A percentile compares a stretch with the other conserved stretches of the same genome.
Evolutionary conservation across 441 rosid genomes (phyloP).

Genomic region (Erodium moschatum): DNA sequence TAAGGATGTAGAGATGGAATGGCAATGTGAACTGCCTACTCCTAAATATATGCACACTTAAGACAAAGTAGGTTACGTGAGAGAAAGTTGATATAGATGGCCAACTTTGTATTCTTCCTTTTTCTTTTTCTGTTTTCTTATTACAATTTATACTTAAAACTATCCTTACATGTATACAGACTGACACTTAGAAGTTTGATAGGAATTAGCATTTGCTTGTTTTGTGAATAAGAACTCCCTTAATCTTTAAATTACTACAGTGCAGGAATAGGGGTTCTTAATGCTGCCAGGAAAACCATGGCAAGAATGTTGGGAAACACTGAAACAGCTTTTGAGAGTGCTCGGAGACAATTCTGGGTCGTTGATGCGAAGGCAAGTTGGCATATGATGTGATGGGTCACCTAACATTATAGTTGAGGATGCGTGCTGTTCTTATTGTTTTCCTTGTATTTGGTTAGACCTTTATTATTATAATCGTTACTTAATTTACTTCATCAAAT

Average conservation of each 20-base stretch:
- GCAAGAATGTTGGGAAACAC: constrained; percentile 92
- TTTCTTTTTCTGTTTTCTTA: no score
- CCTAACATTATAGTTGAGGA: not conserved
- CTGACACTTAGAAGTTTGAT: no score
- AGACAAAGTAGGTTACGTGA: no score
- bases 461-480: not conserved
- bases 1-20: no score
- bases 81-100: no score
- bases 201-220: not conserved
- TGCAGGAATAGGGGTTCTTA: constrained; percentile 97
- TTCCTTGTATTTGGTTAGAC: not conserved
- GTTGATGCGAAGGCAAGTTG: constrained; percentile 82
- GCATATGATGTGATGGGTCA: not conserved
- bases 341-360: constrained; percentile 94
- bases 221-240: constrained; percentile 11
- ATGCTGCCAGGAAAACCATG: constrained; percentile 99
- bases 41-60: no score
- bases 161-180: no score
- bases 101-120: no score
- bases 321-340: constrained; percentile 80
- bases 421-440: not conserved
- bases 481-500: not conserved
- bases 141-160: no score
- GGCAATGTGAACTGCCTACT: no score
- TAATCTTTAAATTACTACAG: constrained; percentile 38